These are phyloP conservation scores for Emericellopsis cladophorae DNA, from an alignment of 2,329 filamentous ascomycete genomes.

Conservation along the genomic window DNA sequence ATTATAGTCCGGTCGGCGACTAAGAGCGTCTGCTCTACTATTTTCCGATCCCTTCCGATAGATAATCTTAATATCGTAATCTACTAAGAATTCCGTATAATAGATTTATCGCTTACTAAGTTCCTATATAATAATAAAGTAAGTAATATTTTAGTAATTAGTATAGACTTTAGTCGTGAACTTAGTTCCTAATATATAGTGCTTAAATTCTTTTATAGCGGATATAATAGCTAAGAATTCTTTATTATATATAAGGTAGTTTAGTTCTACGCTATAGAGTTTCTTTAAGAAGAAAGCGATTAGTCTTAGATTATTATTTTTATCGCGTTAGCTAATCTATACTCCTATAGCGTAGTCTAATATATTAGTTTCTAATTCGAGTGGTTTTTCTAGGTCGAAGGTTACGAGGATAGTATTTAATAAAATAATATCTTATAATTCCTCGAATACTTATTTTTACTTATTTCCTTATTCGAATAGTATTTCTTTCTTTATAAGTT, in stretches of 20 bases:
- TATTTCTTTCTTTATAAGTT: no score
- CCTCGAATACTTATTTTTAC: no score
- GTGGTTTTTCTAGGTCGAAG: background rate
- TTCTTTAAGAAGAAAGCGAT: background rate
- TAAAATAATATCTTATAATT: background rate
- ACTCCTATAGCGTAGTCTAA: slow-evolving; percentile 1
- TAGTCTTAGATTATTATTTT: background rate
- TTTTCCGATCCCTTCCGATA: background rate
- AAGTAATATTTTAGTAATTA: background rate
- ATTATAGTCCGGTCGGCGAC: slow-evolving; percentile 1
- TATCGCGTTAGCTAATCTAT: background rate
- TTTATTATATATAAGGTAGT: no score
- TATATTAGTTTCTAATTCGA: slow-evolving; percentile 6
- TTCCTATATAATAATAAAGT: background rate
- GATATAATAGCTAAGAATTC: no score
- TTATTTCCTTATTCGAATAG: no score
- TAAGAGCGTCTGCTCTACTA: background rate
- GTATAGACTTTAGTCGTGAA: background rate
- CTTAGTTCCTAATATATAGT: background rate
- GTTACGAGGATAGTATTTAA: no score
- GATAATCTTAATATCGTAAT: background rate
- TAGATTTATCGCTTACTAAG: background rate
- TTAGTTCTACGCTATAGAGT: no score
- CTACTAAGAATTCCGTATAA: background rate
- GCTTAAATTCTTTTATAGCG: no score